These are phyloP conservation scores for Chlorencoelia australis DNA, from an alignment of 2,329 filamentous ascomycete species.

Conservation along the genomic window DNA sequence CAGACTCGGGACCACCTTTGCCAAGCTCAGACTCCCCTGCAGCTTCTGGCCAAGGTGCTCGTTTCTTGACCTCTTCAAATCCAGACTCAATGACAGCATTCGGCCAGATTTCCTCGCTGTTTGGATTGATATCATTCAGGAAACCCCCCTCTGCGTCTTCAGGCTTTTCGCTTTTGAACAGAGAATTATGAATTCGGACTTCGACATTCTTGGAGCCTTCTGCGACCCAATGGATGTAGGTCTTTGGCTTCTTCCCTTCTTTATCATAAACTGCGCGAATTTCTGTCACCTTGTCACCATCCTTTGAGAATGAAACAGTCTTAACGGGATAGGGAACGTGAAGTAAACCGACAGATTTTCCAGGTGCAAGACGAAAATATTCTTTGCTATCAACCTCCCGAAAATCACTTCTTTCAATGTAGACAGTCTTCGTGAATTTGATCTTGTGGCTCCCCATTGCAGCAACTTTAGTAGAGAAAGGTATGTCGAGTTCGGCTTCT, in stretches of 20 bases:
- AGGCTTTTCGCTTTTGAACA: slow-evolving; percentile 84
- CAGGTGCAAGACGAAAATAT: slow-evolving; percentile 70
- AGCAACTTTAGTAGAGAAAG: slow-evolving; percentile 75
- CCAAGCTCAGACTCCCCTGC: slow-evolving; percentile 53
- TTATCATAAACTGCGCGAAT: slow-evolving; percentile 61
- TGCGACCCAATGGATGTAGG: slow-evolving; percentile 85
- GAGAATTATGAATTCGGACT: slow-evolving; percentile 66
- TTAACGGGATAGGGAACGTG: slow-evolving; percentile 61
- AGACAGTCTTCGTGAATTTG: slow-evolving; percentile 65
- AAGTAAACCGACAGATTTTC: slow-evolving; percentile 64
- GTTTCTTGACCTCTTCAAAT: slow-evolving; percentile 62
- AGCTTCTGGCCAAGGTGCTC: slow-evolving; percentile 74
- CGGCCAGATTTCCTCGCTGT: slow-evolving; percentile 71
- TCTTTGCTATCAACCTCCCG: slow-evolving; percentile 60
- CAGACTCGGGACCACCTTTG: slow-evolving; percentile 57
- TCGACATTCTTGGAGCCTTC: slow-evolving; percentile 59
- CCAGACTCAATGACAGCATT: slow-evolving; percentile 75
- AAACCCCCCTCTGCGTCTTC: slow-evolving; percentile 70
- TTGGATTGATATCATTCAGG: slow-evolving; percentile 72
- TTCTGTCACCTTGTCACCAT: slow-evolving; percentile 49
- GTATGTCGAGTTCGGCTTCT: slow-evolving; percentile 58
- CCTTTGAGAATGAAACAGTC: slow-evolving; percentile 60
- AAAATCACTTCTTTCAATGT: slow-evolving; percentile 76
- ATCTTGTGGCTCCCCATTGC: slow-evolving; percentile 51
- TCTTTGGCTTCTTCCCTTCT: slow-evolving; percentile 63